These are phyloP conservation scores for Salisapilia sapeloensis DNA, from an alignment of 352 stramenopile genomes.

Conservation along the genomic window DNA sequence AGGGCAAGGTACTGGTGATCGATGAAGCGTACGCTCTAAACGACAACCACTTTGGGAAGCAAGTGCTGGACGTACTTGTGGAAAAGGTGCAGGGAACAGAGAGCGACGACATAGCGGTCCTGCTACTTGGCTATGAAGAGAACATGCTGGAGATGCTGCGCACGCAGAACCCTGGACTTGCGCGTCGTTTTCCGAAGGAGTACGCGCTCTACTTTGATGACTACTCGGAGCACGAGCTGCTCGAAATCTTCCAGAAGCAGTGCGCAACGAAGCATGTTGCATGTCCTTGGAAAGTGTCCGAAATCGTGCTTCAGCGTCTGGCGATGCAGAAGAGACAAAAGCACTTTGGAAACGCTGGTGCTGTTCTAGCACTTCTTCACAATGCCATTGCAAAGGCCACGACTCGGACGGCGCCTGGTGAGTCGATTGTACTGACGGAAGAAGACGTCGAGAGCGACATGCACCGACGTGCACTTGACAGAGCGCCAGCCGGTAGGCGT, in stretches of 20 bases:
- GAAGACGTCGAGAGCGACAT: conserved; percentile 38
- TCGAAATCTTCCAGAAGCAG: conserved; percentile 45
- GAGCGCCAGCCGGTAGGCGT: background rate
- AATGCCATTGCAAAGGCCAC: conserved; percentile 46
- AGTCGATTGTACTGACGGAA: conserved; percentile 16
- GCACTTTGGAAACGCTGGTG: conserved; percentile 86
- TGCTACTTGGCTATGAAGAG: conserved; percentile 81
- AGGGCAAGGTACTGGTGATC: conserved; percentile 87
- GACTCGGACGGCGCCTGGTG: conserved; percentile 17
- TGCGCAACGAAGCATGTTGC: conserved; percentile 28
- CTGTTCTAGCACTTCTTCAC: conserved; percentile 72
- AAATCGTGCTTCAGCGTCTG: conserved; percentile 37
- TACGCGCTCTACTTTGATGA: conserved; percentile 88
- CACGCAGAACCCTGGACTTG: conserved; percentile 77
- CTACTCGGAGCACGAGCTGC: conserved; percentile 74
- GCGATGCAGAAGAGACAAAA: conserved; percentile 43
- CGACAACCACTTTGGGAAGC: conserved; percentile 39
- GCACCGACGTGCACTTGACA: conserved; percentile 8
- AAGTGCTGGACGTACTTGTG: conserved; percentile 79
- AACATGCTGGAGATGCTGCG: conserved; percentile 86
- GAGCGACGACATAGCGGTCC: conserved; percentile 83
- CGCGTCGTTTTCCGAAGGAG: conserved; percentile 71
- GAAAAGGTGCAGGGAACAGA: conserved; percentile 83
- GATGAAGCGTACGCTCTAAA: conserved; percentile 89
- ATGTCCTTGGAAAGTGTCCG: conserved; percentile 27